Percentiles rank a stretch among this genome's conserved stretches.
Evolutionary conservation across 1,284 basidiomycete species (phyloP).

Genomic region (Heterobasidion parviporum): DNA sequence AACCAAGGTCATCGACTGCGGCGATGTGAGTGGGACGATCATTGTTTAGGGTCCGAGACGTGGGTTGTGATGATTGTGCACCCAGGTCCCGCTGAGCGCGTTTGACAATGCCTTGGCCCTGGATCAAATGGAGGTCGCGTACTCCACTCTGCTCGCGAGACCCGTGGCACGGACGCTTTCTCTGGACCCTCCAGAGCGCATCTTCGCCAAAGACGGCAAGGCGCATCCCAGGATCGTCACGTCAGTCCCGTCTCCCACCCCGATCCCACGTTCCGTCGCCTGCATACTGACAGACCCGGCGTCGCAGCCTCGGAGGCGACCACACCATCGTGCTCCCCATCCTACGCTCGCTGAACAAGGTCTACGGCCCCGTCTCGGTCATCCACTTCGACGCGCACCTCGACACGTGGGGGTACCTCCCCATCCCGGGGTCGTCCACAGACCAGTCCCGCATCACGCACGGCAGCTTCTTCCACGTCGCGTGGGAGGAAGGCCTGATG

Average conservation of each 20-base stretch:
- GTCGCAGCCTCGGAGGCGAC: conserved; percentile 61
- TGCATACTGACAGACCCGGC: not conserved
- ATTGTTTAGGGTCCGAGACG: not conserved
- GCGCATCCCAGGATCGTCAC: conserved; percentile 64
- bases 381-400: conserved; percentile 81
- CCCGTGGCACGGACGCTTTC: conserved; percentile 25
- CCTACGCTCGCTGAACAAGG: conserved; percentile 59
- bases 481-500: conserved; percentile 66
- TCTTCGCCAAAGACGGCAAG: conserved; percentile 42
- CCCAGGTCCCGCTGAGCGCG: conserved; percentile 57
- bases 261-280: not conserved
- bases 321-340: conserved; percentile 76
- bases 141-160: conserved; percentile 57
- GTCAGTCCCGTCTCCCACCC: conserved; percentile 20
- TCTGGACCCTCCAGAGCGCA: conserved; percentile 11
- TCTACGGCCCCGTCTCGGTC: conserved; percentile 71
- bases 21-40: conserved; percentile 43
- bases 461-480: conserved; percentile 72
- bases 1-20: conserved; percentile 67
- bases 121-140: conserved; percentile 74
- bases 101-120: conserved; percentile 72
- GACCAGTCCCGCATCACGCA: conserved; percentile 63
- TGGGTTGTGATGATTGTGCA: no score
- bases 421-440: conserved; percentile 43
- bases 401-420: conserved; percentile 45